Percentiles rank a stretch among this genome's conserved stretches.
These are phyloP conservation scores for Clonostachys sp. DNA, from an alignment of 2,329 filamentous ascomycete species.

Conservation along the genomic window DNA sequence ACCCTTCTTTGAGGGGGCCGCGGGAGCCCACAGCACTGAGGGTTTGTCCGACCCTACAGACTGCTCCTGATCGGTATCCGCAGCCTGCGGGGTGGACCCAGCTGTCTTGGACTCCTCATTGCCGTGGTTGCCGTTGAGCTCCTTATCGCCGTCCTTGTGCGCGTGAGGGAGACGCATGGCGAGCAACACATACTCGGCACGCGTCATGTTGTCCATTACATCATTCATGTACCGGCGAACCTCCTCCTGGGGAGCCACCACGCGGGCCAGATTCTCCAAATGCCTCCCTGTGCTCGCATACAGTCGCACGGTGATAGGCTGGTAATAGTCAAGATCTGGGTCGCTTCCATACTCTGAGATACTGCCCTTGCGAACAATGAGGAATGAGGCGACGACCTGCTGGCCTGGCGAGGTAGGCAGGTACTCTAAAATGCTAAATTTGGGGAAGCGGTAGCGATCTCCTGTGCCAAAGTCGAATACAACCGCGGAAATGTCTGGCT, in stretches of 20 bases:
- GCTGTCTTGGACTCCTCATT: conserved; percentile 22
- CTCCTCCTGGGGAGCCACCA: conserved; percentile 59
- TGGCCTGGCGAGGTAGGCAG: conserved; percentile 43
- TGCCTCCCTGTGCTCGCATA: conserved; percentile 48
- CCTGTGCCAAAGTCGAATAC: conserved; percentile 69
- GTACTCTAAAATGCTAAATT: conserved; percentile 71
- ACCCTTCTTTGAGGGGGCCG: conserved; percentile 1
- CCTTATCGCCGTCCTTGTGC: conserved; percentile 20
- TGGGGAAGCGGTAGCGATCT: conserved; percentile 75
- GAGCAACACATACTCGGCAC: conserved; percentile 62
- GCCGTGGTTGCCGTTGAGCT: conserved; percentile 9
- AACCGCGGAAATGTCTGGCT: conserved; percentile 60
- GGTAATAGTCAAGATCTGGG: conserved; percentile 66
- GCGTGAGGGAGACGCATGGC: conserved; percentile 60
- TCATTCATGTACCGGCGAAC: conserved; percentile 66
- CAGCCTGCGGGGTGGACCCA: conserved; percentile 18
- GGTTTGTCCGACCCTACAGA: conserved; percentile 10
- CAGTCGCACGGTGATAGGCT: conserved; percentile 64
- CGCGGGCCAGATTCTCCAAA: conserved; percentile 55
- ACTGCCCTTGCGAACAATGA: conserved; percentile 70
- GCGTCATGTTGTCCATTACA: conserved; percentile 64
- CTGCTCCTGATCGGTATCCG: conserved; percentile 5
- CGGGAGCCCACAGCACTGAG: conserved; percentile 27
- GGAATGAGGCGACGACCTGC: conserved; percentile 68
- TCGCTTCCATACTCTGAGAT: conserved; percentile 61